A percentile compares a stretch with the other conserved stretches of the same genome.
These are phyloP conservation scores for Candida michaelii DNA, from an alignment of 805 yeast species.

Conservation along the genomic window DNA sequence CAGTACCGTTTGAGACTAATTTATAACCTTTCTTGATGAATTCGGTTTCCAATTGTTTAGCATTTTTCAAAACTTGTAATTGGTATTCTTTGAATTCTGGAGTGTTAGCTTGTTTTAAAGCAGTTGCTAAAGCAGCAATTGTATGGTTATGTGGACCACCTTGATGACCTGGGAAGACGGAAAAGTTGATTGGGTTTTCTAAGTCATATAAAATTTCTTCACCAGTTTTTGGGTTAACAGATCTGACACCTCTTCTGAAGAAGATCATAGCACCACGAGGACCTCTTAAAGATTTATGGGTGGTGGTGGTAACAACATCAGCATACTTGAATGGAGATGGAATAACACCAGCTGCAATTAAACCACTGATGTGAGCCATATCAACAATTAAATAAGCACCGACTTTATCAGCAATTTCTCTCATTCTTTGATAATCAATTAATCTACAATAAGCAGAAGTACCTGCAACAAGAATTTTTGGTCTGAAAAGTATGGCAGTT, in stretches of 20 bases:
- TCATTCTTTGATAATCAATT: slow-evolving; percentile 87
- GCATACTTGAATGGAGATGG: slow-evolving; percentile 92
- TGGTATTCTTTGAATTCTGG: slow-evolving; percentile 91
- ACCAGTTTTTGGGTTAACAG: slow-evolving; percentile 74
- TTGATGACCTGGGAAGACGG: slow-evolving; percentile 99
- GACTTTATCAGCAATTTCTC: slow-evolving; percentile 85
- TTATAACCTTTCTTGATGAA: slow-evolving; percentile 65
- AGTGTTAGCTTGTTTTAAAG: slow-evolving; percentile 85
- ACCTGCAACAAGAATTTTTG: slow-evolving; percentile 94
- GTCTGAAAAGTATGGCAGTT: slow-evolving; percentile 85
- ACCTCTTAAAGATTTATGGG: slow-evolving; percentile 96
- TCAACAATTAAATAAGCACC: slow-evolving; percentile 92
- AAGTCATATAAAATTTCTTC: slow-evolving; percentile 83
- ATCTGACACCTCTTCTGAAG: slow-evolving; percentile 91
- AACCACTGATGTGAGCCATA: slow-evolving; percentile 97
- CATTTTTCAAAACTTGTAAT: slow-evolving; percentile 76
- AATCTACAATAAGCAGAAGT: slow-evolving; percentile 93
- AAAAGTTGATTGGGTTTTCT: slow-evolving; percentile 89
- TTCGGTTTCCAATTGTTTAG: slow-evolving; percentile 71
- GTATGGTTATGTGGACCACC: slow-evolving; percentile 99
- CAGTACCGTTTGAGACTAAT: slow-evolving; percentile 91
- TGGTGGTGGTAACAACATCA: slow-evolving; percentile 96
- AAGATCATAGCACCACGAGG: slow-evolving; percentile 99
- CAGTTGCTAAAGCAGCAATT: slow-evolving; percentile 92
- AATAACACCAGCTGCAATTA: slow-evolving; percentile 91